Base-by-base conservation (phyloP, 2,329 filamentous ascomycete species). In the Trichoderma endophyticum region DNA sequence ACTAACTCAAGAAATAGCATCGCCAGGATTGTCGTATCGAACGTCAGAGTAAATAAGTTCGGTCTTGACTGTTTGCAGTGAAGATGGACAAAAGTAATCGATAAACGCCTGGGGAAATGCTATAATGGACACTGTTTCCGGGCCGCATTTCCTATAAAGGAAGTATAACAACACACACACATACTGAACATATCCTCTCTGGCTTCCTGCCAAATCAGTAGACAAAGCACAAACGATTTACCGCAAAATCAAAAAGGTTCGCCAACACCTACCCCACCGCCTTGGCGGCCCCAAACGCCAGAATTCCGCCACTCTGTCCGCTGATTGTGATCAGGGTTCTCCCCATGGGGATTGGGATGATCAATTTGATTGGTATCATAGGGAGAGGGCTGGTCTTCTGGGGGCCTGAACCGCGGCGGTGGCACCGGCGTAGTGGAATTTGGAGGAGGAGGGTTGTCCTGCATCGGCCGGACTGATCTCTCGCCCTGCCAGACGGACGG, bases 401-500 rank as follows among this genome's bases (percentile, higher is more conserved):
- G 83, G 48, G 83, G 83, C 73, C 85, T 84, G 80, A 85, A 86
- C 73, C 84, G 84, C 7, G 88, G 85, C 1, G 85, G 87, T 6
- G 88, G 85, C 2, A 85, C 87, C 43, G 83, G 86, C 70, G 85
- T 84, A 43, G 76, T 77, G 15, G 75, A 70, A 30, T 77, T 79
- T 69, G 81, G 82, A 9, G 84, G 82, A 8, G 15, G 18, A 62
- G 81, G 76, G 14, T 87, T 84, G 18, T 91, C 89, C 76, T 90
- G 88, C 39, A 97, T 89, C 72, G 95, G 92, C 63, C 94, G 90
- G 54, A 95, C 94, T 63, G 92, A 94, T 75, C 90, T 91, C 81
- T 97, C 94, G 79, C 93, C 92, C 77, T 94, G 91, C 90, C 92
- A 94, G 6, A 93, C 88, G 26, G 92, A 88, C 6, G 93, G 93